Base-by-base conservation (phyloP, 192 early-diverging fungal species). In the Backusella mclennaniae region DNA sequence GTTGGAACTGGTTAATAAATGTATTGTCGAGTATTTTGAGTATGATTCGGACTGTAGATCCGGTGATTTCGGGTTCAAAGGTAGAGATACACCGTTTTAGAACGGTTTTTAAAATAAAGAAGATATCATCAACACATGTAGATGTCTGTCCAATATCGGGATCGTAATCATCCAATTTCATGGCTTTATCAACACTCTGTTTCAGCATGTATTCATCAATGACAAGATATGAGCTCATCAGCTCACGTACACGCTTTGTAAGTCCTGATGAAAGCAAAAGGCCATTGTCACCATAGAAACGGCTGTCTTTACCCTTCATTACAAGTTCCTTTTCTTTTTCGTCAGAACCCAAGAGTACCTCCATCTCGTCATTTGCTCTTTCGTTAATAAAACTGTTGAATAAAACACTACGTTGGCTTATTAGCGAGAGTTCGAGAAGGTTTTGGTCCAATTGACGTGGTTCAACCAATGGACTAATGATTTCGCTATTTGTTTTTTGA, bases 101-200 rank as follows among this genome's bases (percentile, higher is more conserved):
- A 6, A 90, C 88, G 29, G 91, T 93, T 73, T 93, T 93, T 26
- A 95, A 80, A 46, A 99, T 93, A 80, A 94, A 99, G 79, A 98
- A 98, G 8, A 97, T 89, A 76, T 99, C 98, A 53, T 96, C 98
- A 11, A 98, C 96, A 75, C 93, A 90, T 7, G 85, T 88, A 19
- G 89, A 90, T 0, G 87, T 72, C 14, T 39, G 42, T 4, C 23
- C 21, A 17, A 75, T 71, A 5, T 69, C 81, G 35, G 73, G 52
- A 59, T 92, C 89, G 21, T 87, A 85, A 44, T 88, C 81, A 42
- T 95, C 92, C 41, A 95, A 84, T 23, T 76, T 83, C 85, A 95
- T 88, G 1, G 93, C 93, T 88, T 94, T 95, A 66, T 94, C 91
- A 8, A 96, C 86, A 63, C 88, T 89, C 36, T 88, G 83, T 6